Evolutionary conservation across 345 rosid species (phyloP).

Genomic region (Eucalyptus cladocalyx): DNA sequence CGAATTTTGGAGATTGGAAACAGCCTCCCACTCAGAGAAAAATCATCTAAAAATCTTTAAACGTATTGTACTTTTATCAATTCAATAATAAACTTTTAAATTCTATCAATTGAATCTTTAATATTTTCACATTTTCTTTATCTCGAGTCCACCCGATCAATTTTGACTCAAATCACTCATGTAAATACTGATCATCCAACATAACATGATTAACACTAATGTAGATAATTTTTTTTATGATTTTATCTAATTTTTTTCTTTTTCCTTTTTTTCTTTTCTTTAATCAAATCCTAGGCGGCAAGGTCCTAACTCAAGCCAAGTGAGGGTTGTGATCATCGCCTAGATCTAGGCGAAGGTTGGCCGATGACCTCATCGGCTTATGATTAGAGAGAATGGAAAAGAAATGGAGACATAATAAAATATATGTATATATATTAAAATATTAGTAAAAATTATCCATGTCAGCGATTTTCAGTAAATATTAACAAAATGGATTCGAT

Average conservation of each 20-base stretch:
- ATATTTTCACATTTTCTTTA: accelerated
- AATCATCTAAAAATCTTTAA: background rate
- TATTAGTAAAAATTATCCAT: accelerated
- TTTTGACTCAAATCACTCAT: accelerated
- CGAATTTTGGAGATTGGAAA: background rate
- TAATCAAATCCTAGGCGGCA: background rate
- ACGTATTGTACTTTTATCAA: too few species aligned
- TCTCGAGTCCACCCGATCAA: accelerated
- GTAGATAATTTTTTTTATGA: too few species aligned
- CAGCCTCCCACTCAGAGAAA: background rate
- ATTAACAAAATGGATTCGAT: accelerated
- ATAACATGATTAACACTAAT: accelerated
- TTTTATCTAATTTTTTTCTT: too few species aligned
- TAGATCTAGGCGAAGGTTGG: background rate
- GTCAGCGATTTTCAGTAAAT: accelerated
- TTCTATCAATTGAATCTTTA: background rate
- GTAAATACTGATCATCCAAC: accelerated
- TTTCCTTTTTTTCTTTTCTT: too few species aligned
- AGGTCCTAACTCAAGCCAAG: background rate
- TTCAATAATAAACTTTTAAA: background rate
- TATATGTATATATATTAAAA: too few species aligned
- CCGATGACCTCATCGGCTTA: too few species aligned
- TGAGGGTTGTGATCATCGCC: accelerated
- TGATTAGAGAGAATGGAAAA: too few species aligned
- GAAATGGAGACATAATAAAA: background rate